Evolutionary conservation across 768 basidiomycete genomes (phyloP).

Genomic region (Boletus sp.): DNA sequence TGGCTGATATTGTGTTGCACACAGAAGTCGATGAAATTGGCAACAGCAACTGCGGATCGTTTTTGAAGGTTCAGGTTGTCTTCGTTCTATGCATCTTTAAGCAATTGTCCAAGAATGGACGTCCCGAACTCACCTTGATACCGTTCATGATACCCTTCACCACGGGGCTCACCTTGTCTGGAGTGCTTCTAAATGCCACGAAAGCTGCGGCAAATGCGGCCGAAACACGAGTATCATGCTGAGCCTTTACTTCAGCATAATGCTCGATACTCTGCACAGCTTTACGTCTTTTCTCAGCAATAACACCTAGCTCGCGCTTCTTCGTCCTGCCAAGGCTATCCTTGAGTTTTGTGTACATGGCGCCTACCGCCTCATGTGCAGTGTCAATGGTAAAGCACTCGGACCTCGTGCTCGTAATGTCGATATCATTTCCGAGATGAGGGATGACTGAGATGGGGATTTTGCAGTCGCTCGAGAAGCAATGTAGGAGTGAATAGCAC

Average conservation of each 20-base stretch:
- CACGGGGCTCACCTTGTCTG: constrained; percentile 92
- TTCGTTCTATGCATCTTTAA: constrained; percentile 59
- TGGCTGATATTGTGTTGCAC: constrained; percentile 67
- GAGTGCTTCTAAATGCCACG: constrained; percentile 81
- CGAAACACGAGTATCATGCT: constrained; percentile 83
- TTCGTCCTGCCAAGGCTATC: constrained; percentile 72
- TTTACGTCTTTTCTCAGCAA: constrained; percentile 73
- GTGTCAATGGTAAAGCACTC: constrained; percentile 78
- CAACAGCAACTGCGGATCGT: constrained; percentile 84
- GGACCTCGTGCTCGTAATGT: constrained; percentile 61
- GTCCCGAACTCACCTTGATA: constrained; percentile 68
- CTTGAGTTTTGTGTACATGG: constrained; percentile 73
- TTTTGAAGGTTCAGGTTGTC: constrained; percentile 85
- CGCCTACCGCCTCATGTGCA: constrained; percentile 67
- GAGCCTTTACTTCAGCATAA: constrained; percentile 78
- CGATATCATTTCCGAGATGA: constrained; percentile 70
- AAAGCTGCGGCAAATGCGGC: constrained; percentile 91
- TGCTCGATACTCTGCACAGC: constrained; percentile 71
- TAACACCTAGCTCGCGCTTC: constrained; percentile 69
- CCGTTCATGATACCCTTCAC: constrained; percentile 98
- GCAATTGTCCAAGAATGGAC: background rate
- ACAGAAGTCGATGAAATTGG: constrained; percentile 87
- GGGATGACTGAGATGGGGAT: constrained; percentile 79
- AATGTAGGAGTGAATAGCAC: constrained; percentile 74
- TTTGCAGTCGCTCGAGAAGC: constrained; percentile 86